Conservation (phyloP, 2,329 filamentous ascomycete genomes). For the Hypoxylon sp. region DNA sequence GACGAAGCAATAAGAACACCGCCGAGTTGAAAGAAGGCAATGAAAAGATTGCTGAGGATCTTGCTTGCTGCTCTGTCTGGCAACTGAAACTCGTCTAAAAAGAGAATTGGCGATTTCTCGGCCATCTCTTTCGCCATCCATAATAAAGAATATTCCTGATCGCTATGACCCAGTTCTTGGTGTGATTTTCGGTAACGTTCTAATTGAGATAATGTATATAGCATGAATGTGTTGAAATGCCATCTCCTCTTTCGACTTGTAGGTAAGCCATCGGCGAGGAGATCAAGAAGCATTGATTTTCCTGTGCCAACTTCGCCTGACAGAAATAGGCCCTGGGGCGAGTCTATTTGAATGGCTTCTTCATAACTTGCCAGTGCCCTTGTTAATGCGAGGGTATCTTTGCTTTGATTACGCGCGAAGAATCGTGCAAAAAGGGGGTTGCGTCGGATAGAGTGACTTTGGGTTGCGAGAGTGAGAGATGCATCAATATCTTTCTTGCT, state of each 20-base stretch:
- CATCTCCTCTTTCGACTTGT: constrained; percentile 78
- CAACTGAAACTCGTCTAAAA: constrained; percentile 86
- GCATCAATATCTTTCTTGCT: constrained; percentile 48
- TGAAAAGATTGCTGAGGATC: constrained; percentile 82
- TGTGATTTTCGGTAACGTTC: constrained; percentile 69
- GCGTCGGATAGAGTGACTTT: constrained; percentile 66
- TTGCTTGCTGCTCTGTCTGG: constrained; percentile 83
- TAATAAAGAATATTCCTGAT: constrained; percentile 74
- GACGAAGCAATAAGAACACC: constrained; percentile 84
- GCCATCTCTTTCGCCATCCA: constrained; percentile 82
- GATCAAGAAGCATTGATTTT: constrained; percentile 86
- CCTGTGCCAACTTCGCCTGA: constrained; percentile 86
- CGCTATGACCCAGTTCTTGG: constrained; percentile 37
- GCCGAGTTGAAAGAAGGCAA: constrained; percentile 83
- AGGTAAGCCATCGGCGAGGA: constrained; percentile 82
- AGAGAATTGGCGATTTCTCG: constrained; percentile 79
- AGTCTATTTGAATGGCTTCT: constrained; percentile 76
- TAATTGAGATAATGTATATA: constrained; percentile 78
- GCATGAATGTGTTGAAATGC: constrained; percentile 91
- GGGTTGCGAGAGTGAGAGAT: constrained; percentile 60
- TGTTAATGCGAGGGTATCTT: constrained; percentile 73
- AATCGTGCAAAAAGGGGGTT: constrained; percentile 71
- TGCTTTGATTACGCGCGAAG: constrained; percentile 66
- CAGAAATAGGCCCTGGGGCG: constrained; percentile 79
- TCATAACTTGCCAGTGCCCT: constrained; percentile 77